Base-by-base conservation (phyloP, 371 early-diverging fungal species). In the Conidiobolus coronatus region DNA sequence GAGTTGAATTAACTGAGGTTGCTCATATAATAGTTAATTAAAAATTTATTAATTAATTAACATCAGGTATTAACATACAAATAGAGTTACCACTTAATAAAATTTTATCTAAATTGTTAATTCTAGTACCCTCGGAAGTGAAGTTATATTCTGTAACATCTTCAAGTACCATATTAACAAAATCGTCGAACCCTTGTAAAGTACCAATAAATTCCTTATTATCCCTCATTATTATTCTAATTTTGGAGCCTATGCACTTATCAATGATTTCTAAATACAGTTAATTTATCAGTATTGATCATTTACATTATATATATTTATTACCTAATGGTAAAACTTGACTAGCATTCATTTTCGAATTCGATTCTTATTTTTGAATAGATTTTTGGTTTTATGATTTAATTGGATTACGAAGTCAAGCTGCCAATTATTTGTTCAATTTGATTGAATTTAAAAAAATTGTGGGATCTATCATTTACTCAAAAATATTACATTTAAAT, bases 121-220 rank as follows among this genome's bases (percentile, higher is more conserved):
- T 68, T 51, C 72, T 77, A 49, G 71, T 63, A 33, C 90, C 90
- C 34, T 74, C 74, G 1, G 79, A 70, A 1, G 86, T 78, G 47
- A 69, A 71, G 55, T 85, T 81, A 58, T 81, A 83, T 68, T 95
- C 93, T 15, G 90, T 89, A 34, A 92, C 93, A 53, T 93, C 82
- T 52, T 91, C 87, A 49, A 95, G 62, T 5, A 95, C 92, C 90
- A 95, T 90, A 61, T 92, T 96, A 56, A 93, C 95, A 68, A 75
- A 96, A 65, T 94, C 95, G 56, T 96, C 97, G 60, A 96, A 96
- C n/a, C 92, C 92, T 5, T 82, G 66, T 49, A 96, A 66, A 20
- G 85, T 86, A 18, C 97, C 97, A 18, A 77, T 76, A 55, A 93
- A 92, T 64, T 96, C 97, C 61, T 83, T 87, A 45, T 91, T 86